Conservation (phyloP, 805 yeast genomes). For the Candida palmyrensis region DNA sequence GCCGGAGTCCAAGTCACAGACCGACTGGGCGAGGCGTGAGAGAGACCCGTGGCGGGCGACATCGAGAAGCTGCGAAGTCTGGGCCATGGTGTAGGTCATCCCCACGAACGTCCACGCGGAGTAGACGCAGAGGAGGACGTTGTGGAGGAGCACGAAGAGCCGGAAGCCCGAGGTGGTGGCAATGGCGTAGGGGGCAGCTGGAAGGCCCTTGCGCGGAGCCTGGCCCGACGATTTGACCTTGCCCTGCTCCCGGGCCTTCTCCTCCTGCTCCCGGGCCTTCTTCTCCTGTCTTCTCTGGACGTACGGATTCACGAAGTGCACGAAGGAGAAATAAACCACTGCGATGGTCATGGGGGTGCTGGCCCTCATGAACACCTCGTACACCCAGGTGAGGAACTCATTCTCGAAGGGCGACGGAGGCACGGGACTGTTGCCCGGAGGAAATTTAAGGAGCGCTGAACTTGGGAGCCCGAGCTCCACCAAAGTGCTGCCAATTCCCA, state of each 20-base stretch:
- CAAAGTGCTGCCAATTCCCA: conserved; percentile 1
- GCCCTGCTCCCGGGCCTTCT: no score
- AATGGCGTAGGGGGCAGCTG: conserved; percentile 50
- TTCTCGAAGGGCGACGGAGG: conserved; percentile 32
- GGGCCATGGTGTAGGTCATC: conserved; percentile 49
- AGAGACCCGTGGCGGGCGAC: conserved; percentile 36
- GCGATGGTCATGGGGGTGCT: conserved; percentile 56
- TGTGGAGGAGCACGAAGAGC: conserved; percentile 54
- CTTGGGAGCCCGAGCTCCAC: conserved; percentile 33
- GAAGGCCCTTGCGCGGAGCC: conserved; percentile 26
- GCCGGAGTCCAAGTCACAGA: conserved; percentile 58
- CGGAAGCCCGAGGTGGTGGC: conserved; percentile 45
- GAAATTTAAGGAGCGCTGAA: conserved; percentile 24
- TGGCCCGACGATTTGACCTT: no score
- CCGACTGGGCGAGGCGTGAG: conserved; percentile 42
- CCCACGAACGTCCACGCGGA: conserved; percentile 69
- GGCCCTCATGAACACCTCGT: conserved; percentile 41
- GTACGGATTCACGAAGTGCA: conserved; percentile 48
- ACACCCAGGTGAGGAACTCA: conserved; percentile 27
- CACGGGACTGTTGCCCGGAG: conserved; percentile 22
- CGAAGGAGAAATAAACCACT: conserved; percentile 50
- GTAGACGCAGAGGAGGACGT: conserved; percentile 56
- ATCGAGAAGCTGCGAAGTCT: conserved; percentile 23
- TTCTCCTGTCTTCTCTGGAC: conserved; percentile 42
- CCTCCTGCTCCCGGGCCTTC: conserved; percentile 18